Evolutionary conservation across 1,284 basidiomycete genomes (phyloP).

Genomic region (Cutaneotrichosporon arboriforme): DNA sequence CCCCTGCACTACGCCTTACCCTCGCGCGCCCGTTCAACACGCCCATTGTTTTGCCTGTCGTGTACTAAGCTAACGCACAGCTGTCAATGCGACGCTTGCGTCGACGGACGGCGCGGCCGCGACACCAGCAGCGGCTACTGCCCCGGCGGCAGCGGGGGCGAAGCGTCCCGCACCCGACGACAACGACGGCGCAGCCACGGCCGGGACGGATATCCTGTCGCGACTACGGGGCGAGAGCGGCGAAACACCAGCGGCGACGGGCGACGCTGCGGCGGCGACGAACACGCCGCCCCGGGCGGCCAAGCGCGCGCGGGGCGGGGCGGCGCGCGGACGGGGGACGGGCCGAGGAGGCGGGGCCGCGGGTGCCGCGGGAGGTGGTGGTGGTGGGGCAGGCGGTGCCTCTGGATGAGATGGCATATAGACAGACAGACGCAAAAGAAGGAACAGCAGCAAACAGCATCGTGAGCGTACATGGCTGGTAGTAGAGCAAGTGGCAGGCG

Average conservation of each 20-base stretch:
- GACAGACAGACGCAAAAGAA: no score
- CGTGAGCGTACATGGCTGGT: no score
- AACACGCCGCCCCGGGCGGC: constrained; percentile 8
- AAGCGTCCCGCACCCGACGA: constrained; percentile 19
- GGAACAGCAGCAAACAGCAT: no score
- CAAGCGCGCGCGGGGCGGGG: constrained; percentile 13
- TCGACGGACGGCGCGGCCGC: background rate
- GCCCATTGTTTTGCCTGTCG: no score
- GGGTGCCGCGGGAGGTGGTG: background rate
- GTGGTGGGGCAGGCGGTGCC: background rate
- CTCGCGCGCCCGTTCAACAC: no score
- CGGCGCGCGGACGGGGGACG: constrained; percentile 12
- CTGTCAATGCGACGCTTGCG: constrained; percentile 39
- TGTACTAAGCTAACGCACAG: constrained; percentile 26
- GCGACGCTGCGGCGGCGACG: background rate
- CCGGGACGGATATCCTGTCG: constrained; percentile 10
- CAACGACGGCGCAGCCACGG: background rate
- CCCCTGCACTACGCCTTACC: background rate
- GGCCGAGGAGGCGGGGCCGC: constrained; percentile 8
- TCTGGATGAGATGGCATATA: no score
- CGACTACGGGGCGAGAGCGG: constrained; percentile 1
- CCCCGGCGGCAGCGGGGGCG: background rate
- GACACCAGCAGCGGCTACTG: no score
- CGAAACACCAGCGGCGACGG: background rate
- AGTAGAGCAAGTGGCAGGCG: no score